phyloP scores from a whole-genome alignment of 148 eudicot genomes.

The Heliamphora exappendiculata region DNA sequence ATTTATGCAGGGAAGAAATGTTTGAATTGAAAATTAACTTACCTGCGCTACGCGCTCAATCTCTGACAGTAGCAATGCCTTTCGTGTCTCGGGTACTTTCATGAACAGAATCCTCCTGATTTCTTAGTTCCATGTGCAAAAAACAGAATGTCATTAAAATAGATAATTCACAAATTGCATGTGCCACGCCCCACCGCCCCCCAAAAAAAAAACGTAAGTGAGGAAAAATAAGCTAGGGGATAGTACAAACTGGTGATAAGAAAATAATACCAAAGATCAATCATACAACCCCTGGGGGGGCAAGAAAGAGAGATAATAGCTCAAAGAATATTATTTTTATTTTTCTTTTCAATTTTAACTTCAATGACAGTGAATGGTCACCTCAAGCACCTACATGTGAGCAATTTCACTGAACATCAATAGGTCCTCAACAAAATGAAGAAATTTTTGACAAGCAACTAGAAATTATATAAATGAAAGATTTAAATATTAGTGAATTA shows the following conservation, averaged over 20 bases:
- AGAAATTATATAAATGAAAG: no score
- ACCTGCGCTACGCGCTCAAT: slow-evolving; percentile 75
- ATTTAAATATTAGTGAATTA: no score
- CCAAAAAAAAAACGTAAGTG: neutral
- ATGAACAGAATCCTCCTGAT: slow-evolving; percentile 70
- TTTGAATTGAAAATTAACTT: neutral
- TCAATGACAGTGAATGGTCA: no score
- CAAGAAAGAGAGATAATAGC: neutral
- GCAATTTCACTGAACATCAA: no score
- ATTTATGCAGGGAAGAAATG: neutral
- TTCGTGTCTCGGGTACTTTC: slow-evolving; percentile 83
- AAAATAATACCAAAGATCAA: neutral
- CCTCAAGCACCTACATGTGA: no score
- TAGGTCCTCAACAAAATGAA: no score
- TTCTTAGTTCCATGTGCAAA: slow-evolving; percentile 47
- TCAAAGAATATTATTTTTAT: neutral
- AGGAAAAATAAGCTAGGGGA: neutral
- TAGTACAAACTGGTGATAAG: neutral
- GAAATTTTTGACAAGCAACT: no score
- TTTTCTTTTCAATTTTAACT: neutral
- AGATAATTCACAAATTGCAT: neutral
- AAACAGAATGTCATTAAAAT: slow-evolving; percentile 21
- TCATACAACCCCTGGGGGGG: neutral
- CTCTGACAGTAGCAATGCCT: slow-evolving; percentile 55
- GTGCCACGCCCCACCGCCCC: no score